Evolutionary conservation across 352 stramenopile genomes (phyloP), one percentile per base, ranked within the genome.

Genomic region (Phytophthora idaei): DNA sequence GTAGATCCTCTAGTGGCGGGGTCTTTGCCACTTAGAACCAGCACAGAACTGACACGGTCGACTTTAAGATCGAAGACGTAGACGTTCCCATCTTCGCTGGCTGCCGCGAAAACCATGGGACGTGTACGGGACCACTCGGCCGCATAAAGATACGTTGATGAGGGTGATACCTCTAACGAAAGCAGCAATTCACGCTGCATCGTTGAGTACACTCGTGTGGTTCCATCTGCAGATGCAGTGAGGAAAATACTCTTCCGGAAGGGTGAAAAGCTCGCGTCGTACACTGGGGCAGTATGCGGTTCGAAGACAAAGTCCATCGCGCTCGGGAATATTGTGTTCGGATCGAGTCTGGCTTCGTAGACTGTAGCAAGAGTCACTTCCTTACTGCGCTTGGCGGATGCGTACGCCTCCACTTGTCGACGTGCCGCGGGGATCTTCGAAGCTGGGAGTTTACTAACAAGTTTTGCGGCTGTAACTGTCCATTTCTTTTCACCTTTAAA

Each of bases 171-270:
- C 44, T 94, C 83, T 28, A 94, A 64, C 2, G 77, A 80, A 6
- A 90, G 57, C 37, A 92, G n/a, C 6, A 86, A 76, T 34, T 90
- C 73, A 36, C 77, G 77, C 55, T 92, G 82, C 51, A 85, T 58
- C 9, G 81, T 87, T 17, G 74, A 86, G 73, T 92, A 94, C 53
- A 97, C 54, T n/a, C 82, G 84, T 4, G 85, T 84, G 0, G 74
- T 93, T 49, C 90, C 90, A 60, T 97, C 90, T 6, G 82, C 83
- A 2, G 86, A 92, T 45, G 76, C 87, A 6, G 85, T 87, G 32
- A 95, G 73, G 53, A 95, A 93, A 15, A 96, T 36, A 48, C 80
- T 90, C 45, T 91, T 89, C 59, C 88, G 81, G 49, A 96, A 97
- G 1, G 89, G 89, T 31, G 87, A 96, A 49, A 91, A 96, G 37